Percentiles rank a stretch among this genome's conserved stretches.
Evolutionary conservation across 2,329 filamentous ascomycete species (phyloP).

Genomic region (Pseudogymnoascus sp.): DNA sequence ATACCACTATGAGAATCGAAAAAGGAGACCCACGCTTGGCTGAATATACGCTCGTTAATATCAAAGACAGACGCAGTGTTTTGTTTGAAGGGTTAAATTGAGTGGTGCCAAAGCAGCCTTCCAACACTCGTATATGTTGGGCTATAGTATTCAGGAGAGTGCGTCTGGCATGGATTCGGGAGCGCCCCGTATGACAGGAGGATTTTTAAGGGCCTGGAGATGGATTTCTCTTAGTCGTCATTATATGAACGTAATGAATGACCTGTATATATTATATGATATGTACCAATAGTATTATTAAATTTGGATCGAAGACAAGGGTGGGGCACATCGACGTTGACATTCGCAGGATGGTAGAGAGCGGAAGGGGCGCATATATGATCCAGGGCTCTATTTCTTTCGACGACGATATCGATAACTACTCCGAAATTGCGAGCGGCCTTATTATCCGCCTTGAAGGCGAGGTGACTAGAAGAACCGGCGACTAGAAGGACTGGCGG

Average conservation of each 20-base stretch:
- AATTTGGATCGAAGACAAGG: not conserved
- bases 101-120: not conserved
- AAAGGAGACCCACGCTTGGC: conserved; percentile 18
- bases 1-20: conserved; percentile 18
- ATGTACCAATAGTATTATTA: not conserved
- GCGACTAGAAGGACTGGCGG: too few species aligned
- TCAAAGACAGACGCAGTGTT: conserved; percentile 19
- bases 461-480: too few species aligned
- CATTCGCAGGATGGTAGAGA: too few species aligned
- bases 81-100: not conserved
- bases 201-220: not conserved
- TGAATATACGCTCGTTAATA: conserved; percentile 26
- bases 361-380: too few species aligned
- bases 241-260: not conserved
- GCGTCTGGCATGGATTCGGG: not conserved
- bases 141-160: not conserved
- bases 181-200: not conserved
- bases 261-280: conserved; percentile 1
- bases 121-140: not conserved
- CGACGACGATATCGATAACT: too few species aligned
- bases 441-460: too few species aligned
- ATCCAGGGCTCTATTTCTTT: too few species aligned
- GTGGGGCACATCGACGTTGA: too few species aligned
- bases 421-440: too few species aligned
- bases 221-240: not conserved